These are phyloP conservation scores for Neurospora sp. DNA, from an alignment of 495 filamentous ascomycete species.

Conservation along the genomic window DNA sequence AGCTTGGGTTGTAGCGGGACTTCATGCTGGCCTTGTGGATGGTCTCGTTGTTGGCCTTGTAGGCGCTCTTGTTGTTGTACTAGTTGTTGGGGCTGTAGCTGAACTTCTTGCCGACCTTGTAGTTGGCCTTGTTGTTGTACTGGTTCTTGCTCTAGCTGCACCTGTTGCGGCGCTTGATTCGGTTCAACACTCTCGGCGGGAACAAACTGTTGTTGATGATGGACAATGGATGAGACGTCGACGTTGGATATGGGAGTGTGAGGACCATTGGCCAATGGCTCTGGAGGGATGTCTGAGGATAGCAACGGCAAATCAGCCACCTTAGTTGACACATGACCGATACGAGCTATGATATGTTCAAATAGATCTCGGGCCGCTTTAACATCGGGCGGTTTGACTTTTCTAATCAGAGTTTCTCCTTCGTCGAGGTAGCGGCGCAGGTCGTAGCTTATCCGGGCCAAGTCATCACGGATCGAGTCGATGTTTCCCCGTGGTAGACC, in stretches of 20 bases:
- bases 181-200: background rate
- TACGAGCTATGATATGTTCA: slow-evolving; percentile 12
- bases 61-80: background rate
- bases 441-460: slow-evolving; percentile 14
- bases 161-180: background rate
- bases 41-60: background rate
- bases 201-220: background rate
- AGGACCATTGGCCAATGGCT: slow-evolving; percentile 1
- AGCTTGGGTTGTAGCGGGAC: background rate
- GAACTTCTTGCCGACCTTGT: background rate
- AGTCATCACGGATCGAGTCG: slow-evolving; percentile 17
- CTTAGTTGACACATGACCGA: slow-evolving; percentile 13
- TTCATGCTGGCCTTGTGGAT: background rate
- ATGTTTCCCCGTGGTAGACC: slow-evolving; percentile 7
- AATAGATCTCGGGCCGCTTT: slow-evolving; percentile 18
- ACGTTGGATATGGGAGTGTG: slow-evolving; percentile 13
- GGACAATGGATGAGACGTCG: background rate
- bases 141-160: background rate
- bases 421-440: slow-evolving; percentile 16
- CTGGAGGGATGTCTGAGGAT: slow-evolving; percentile 5
- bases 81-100: background rate
- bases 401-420: slow-evolving; percentile 9
- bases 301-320: slow-evolving; percentile 3
- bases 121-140: background rate
- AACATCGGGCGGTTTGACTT: slow-evolving; percentile 18